phyloP scores from a whole-genome alignment of 139 green algal species.

The Chlamydomonas eustigma region DNA sequence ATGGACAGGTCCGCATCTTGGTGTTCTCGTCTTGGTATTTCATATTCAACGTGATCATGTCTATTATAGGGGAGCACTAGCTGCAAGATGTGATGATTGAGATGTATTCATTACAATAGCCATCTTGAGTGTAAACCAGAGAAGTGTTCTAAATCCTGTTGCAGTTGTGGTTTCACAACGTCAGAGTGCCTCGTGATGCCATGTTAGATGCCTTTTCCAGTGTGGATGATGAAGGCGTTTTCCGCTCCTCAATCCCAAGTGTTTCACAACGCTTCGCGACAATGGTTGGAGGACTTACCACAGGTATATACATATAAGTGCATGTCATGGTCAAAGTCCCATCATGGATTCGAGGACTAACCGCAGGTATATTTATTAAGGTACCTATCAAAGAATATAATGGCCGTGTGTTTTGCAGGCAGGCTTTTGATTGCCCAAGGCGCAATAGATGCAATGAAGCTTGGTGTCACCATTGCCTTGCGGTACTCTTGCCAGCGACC shows the following conservation, averaged over 20 bases:
- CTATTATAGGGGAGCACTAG: too few species aligned
- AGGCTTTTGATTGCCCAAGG: conserved; percentile 76
- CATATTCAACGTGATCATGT: too few species aligned
- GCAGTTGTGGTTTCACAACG: conserved; percentile 74
- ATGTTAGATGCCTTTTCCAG: conserved; percentile 61
- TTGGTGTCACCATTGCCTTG: conserved; percentile 77
- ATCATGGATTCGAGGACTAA: too few species aligned
- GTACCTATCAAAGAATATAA: not conserved
- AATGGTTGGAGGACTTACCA: conserved; percentile 77
- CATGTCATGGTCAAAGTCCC: not conserved
- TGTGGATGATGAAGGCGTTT: conserved; percentile 6
- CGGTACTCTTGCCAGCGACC: conserved; percentile 65
- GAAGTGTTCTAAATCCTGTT: not conserved
- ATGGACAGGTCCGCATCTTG: not conserved
- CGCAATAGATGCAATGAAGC: conserved; percentile 75
- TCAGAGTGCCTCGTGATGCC: conserved; percentile 59
- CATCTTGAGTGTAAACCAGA: too few species aligned
- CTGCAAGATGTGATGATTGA: too few species aligned
- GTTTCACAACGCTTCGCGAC: conserved; percentile 73
- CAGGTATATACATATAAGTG: conserved; percentile 24
- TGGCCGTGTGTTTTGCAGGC: conserved; percentile 47
- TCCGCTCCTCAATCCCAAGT: conserved; percentile 49
- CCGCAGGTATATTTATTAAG: not conserved
- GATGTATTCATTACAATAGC: too few species aligned
- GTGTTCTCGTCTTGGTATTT: not conserved